Base-by-base conservation (phyloP, 225 moss, liverwort and hornwort species). In the Pleurozium schreberi region DNA sequence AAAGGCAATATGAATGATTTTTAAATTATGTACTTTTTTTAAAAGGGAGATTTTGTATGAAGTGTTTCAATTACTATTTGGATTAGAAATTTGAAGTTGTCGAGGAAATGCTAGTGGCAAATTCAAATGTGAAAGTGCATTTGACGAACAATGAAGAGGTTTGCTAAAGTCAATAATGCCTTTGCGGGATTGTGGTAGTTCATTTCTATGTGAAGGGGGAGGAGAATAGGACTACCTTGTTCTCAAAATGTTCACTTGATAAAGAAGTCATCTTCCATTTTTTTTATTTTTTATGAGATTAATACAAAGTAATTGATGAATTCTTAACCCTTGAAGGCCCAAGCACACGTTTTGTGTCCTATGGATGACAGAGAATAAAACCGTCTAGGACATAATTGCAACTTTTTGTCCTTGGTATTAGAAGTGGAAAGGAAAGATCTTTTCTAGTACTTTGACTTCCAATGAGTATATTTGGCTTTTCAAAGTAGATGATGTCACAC, bases 121-220 rank as follows among this genome's bases (percentile, higher is more conserved):
- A 75, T 20, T 50, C 0, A 1, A 33, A 49, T 49, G 19, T 75
- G 12, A 31, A 30, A 49, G 8, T 12, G 0, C 18, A 11, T 12
- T 50, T 0, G 1, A 33, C 2, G 0, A 75, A 50, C 2, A 33
- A 1, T 12, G 3, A 36, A 34, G 34, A 8, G 1, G 14, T 22
- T 34, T 76, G 14, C 0, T 34, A 0, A 2, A 76, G 34, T 76
- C 34, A 14, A 76, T 76, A 21, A 34, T 49, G 49, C 33, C 20
- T 49, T 75, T 2, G 7, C 0, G 0, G 0, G 33, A 12, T 75
- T 19, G 75, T 33, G 0, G 12, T 7, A 75, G 8, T 75, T 47
- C 3, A 43, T 20, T 57, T 8, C n/a, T n/a, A n/a, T n/a, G n/a
- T n/a, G 21, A 20, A 21, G 9, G 11, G 17, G 17, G 18, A 31